These are phyloP conservation scores for Diaporthe sp. DNA, from an alignment of 2,329 filamentous ascomycete species.

Conservation along the genomic window DNA sequence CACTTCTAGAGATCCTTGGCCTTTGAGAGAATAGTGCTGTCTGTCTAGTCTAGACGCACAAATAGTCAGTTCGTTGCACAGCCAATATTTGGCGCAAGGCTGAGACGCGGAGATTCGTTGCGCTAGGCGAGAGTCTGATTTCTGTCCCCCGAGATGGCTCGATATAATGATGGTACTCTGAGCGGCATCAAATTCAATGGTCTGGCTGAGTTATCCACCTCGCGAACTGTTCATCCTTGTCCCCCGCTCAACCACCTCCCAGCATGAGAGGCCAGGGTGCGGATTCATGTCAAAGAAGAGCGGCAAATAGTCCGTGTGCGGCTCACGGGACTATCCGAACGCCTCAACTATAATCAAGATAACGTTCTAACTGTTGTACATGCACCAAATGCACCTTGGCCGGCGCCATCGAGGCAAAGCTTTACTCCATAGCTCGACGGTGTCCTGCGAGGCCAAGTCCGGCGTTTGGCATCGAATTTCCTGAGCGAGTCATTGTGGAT, in stretches of 20 bases:
- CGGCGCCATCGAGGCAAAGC: not conserved
- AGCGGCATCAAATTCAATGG: not conserved
- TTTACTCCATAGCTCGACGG: not conserved
- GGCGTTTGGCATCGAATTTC: not conserved
- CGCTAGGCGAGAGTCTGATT: not conserved
- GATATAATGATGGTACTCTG: not conserved
- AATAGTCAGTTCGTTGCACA: not conserved
- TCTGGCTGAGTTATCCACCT: not conserved
- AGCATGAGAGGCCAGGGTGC: not conserved
- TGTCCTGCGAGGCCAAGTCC: not conserved
- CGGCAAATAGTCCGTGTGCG: not conserved
- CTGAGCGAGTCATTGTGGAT: slow-evolving; percentile 11
- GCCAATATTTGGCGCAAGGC: not conserved
- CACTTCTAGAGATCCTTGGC: too few species aligned
- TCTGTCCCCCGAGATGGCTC: not conserved
- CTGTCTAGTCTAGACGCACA: not conserved
- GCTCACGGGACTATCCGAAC: not conserved
- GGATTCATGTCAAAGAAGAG: not conserved
- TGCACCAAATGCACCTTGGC: not conserved
- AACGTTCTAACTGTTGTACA: not conserved
- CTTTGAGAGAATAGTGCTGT: not conserved
- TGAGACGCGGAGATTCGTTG: not conserved
- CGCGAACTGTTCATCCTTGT: not conserved
- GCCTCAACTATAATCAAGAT: not conserved
- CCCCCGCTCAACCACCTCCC: not conserved